Evolutionary conservation across 495 filamentous ascomycete genomes (phyloP).

Genomic region (Lepraria neglecta): DNA sequence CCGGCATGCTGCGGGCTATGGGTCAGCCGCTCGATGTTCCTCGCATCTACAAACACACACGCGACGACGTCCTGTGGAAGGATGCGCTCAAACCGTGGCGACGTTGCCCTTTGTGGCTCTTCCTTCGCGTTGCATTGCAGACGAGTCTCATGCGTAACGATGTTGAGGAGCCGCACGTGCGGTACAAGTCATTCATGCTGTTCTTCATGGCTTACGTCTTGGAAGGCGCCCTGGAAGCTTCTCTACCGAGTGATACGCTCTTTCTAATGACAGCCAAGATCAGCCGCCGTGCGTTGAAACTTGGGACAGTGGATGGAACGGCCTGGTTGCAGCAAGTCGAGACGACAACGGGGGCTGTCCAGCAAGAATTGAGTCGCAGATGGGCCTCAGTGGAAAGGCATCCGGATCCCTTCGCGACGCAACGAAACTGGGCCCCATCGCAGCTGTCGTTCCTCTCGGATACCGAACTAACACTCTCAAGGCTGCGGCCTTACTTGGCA

Average conservation of each 20-base stretch:
- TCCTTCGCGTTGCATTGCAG: constrained; percentile 49
- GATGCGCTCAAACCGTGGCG: constrained; percentile 42
- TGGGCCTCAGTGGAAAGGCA: constrained; percentile 3
- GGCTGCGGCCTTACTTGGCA: constrained; percentile 3
- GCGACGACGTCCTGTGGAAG: constrained; percentile 50
- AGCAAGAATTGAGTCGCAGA: constrained; percentile 11
- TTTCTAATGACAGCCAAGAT: constrained; percentile 43
- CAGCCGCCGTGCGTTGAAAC: constrained; percentile 39
- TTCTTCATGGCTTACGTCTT: constrained; percentile 42
- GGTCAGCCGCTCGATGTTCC: constrained; percentile 32
- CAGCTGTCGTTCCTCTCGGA: background rate
- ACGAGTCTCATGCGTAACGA: constrained; percentile 20
- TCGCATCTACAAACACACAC: constrained; percentile 47
- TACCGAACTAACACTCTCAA: constrained; percentile 15
- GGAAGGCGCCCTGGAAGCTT: constrained; percentile 20
- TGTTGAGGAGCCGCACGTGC: constrained; percentile 10
- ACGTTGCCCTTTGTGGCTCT: constrained; percentile 50
- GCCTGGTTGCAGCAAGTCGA: background rate
- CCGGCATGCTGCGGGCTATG: constrained; percentile 38
- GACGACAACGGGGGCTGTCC: background rate
- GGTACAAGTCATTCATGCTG: constrained; percentile 50
- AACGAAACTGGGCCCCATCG: background rate
- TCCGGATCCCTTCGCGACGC: background rate
- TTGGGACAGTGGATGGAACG: constrained; percentile 19
- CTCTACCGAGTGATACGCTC: constrained; percentile 32